Conservation (phyloP, 2,329 filamentous ascomycete genomes). For the Fusarium globosum region DNA sequence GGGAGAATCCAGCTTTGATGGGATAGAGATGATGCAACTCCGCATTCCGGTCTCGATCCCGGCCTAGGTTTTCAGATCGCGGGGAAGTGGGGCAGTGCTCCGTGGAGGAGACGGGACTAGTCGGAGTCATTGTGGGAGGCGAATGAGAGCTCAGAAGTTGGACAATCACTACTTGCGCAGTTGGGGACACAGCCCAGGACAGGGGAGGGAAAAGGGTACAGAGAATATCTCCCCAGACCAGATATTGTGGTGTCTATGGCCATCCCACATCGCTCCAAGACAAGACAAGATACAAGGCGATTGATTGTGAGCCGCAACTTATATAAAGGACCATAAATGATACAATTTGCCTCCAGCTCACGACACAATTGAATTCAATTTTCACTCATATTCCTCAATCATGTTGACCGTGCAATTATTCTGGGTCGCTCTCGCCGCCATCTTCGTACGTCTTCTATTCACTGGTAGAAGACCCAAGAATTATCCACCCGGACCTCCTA, state of each 20-base stretch:
- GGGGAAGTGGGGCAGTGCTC: not conserved
- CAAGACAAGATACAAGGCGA: not conserved
- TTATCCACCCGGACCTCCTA: constrained; percentile 6
- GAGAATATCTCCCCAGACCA: not conserved
- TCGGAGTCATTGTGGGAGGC: constrained; percentile 12
- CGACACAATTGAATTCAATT: too few species aligned
- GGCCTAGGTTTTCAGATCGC: not conserved
- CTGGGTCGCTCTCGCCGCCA: not conserved
- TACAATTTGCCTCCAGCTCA: accelerated
- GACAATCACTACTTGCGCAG: not conserved
- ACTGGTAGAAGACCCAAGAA: not conserved
- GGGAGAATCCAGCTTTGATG: not conserved
- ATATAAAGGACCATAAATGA: not conserved
- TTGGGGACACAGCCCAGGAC: too few species aligned
- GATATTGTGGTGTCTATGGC: not conserved
- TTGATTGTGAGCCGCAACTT: not conserved
- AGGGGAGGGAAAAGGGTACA: too few species aligned
- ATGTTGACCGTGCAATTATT: not conserved
- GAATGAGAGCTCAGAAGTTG: not conserved
- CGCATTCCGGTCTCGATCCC: not conserved
- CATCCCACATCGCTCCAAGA: not conserved
- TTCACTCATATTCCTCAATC: accelerated
- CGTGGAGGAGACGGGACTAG: not conserved
- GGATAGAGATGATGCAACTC: not conserved
- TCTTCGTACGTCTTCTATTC: constrained; percentile 4